Evolutionary conservation across 2,329 filamentous ascomycete species (phyloP), one percentile per base, ranked within the genome.

Genomic region (Claviceps sp.): DNA sequence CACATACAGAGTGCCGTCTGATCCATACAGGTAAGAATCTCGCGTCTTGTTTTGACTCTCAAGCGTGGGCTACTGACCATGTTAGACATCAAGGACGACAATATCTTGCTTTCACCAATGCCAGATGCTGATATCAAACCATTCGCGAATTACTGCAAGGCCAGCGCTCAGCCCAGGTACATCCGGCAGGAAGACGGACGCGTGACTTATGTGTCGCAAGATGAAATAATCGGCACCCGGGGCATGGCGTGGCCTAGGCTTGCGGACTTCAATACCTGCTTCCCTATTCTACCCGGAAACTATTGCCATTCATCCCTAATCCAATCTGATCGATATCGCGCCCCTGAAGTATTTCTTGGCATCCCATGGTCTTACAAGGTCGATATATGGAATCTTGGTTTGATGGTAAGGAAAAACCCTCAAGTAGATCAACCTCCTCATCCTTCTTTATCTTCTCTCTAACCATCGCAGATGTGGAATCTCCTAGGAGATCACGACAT

Each of bases 271-370:
- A 29, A 29, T 29, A 9, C 26, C 26, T 39, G 37, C 26, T 39
- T 39, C 14, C 37, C 37, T 29, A 16, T 58, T 52, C 47, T 55
- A 4, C 47, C 37, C 11, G 29, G 26, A 5, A 39, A 37, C 22
- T 13, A 29, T 0, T 49, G 46, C 16, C 54, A 60, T 34, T 37
- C 59, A 23, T 47, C 47, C 7, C 20, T 56, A n/a, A 59, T 59
- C 42, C 57, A 60, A 16, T 55, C 56, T 29, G 52, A 59, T n/a
- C 48, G 53, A 7, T 60, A 45, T 45, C 59, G 59, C 3, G 54
- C 57, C 20, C 59, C 58, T 2, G 59, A 61, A 42, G 58, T 60
- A 4, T n/a, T 60, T 0, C 54, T 60, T 11, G 58, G 59, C n/a
- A 56, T 54, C 16, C 54, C 56, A 9, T 58, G 56, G 56, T 52